These are phyloP conservation scores for Suillus subluteus DNA, from an alignment of 768 basidiomycete species.

Conservation along the genomic window DNA sequence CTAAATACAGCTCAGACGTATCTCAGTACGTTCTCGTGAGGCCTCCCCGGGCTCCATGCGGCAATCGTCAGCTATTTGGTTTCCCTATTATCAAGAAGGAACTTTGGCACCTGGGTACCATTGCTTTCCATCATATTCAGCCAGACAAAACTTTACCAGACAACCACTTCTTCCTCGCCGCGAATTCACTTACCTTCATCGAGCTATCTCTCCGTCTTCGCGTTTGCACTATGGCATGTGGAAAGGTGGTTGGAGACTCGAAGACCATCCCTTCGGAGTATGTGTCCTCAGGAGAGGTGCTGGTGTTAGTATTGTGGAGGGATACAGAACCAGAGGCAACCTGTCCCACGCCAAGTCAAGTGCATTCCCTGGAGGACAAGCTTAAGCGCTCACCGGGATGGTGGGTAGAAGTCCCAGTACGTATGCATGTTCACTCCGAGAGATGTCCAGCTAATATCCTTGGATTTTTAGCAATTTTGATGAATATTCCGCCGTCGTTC, in stretches of 20 bases:
- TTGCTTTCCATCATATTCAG: background rate
- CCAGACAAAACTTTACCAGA: background rate
- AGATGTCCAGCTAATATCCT: background rate
- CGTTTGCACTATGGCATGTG: background rate
- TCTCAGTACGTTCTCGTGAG: background rate
- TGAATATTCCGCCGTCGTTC: background rate
- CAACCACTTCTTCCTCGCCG: background rate
- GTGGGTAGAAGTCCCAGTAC: background rate
- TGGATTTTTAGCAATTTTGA: background rate
- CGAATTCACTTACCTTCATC: background rate
- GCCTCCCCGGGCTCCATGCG: background rate
- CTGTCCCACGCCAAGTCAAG: constrained; percentile 2
- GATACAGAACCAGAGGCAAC: background rate
- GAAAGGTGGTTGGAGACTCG: background rate
- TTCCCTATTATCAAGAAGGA: background rate
- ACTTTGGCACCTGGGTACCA: background rate
- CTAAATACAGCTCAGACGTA: background rate
- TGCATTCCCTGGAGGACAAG: background rate
- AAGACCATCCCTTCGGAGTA: constrained; percentile 1
- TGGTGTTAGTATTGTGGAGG: constrained; percentile 4
- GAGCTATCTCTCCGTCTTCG: background rate
- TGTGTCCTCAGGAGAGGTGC: background rate
- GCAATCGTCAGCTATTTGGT: background rate
- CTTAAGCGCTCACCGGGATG: constrained; percentile 6
- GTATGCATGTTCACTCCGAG: background rate